Conservation (phyloP, 2,329 filamentous ascomycete species). For the Rhynchosporium agropyri region DNA sequence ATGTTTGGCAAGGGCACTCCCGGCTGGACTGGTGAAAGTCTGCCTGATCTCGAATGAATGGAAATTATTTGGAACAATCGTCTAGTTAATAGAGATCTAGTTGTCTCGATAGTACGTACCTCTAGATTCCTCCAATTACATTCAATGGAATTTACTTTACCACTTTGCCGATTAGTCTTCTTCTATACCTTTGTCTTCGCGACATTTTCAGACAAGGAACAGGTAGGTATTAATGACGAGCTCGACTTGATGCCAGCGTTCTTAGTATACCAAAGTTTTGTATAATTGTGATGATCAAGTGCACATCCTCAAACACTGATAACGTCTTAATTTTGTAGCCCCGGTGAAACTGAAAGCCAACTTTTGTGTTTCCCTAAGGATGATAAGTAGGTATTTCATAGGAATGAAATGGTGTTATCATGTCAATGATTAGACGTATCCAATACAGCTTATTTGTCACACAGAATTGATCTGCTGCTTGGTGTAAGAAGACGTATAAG, state of each 20-base stretch:
- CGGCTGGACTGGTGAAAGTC: not conserved
- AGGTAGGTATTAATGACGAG: slow-evolving; percentile 1
- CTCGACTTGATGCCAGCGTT: not conserved
- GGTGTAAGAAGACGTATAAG: not conserved
- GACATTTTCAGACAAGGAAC: not conserved
- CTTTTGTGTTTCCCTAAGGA: too few species aligned
- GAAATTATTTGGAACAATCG: too few species aligned
- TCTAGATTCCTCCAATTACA: slow-evolving; percentile 9
- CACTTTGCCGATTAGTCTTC: slow-evolving; percentile 5
- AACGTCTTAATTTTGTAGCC: too few species aligned
- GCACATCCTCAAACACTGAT: not conserved
- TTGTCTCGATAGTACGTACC: not conserved
- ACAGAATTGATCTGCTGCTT: too few species aligned
- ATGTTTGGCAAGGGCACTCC: slow-evolving; percentile 13
- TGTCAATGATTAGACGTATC: too few species aligned
- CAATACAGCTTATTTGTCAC: too few species aligned
- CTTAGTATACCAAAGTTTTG: not conserved
- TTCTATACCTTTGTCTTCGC: not conserved
- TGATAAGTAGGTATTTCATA: too few species aligned
- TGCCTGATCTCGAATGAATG: not conserved
- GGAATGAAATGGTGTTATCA: too few species aligned
- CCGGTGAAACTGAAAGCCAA: too few species aligned
- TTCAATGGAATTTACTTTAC: slow-evolving; percentile 9
- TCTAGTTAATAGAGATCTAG: not conserved
- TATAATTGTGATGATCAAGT: not conserved